A percentile compares a stretch with the other conserved stretches of the same genome.
These are phyloP conservation scores for Zea luxurians DNA, from an alignment of 176 grass and related monocot genomes.

Conservation along the genomic window DNA sequence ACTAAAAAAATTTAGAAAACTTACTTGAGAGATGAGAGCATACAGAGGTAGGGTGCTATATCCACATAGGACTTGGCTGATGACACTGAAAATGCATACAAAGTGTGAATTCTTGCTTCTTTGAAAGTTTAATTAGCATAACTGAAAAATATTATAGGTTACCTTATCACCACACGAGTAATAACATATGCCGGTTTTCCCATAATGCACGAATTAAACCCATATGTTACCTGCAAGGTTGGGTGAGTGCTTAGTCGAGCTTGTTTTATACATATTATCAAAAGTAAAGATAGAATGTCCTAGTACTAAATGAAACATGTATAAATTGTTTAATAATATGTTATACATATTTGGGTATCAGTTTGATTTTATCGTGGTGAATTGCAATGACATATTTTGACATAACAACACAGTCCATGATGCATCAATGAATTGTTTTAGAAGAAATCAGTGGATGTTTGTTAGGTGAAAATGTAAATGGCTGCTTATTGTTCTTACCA, in stretches of 20 bases:
- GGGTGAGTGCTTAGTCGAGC: background rate
- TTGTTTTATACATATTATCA: background rate
- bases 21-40: conserved; percentile 82
- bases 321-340: background rate
- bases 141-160: background rate
- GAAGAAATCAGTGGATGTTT: background rate
- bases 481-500: conserved; percentile 43
- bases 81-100: conserved; percentile 42
- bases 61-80: conserved; percentile 63
- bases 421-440: background rate
- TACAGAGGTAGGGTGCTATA: conserved; percentile 85
- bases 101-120: background rate
- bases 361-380: background rate
- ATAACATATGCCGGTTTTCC: conserved; percentile 42
- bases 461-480: background rate
- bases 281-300: background rate
- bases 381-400: background rate
- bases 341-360: background rate
- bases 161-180: conserved; percentile 57
- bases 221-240: conserved; percentile 46
- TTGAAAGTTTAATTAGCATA: background rate
- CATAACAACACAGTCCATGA: background rate
- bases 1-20: conserved; percentile 12
- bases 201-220: conserved; percentile 66
- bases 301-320: background rate